Conservation (phyloP, 2,329 filamentous ascomycete genomes). For the Trichoderma sp. region DNA sequence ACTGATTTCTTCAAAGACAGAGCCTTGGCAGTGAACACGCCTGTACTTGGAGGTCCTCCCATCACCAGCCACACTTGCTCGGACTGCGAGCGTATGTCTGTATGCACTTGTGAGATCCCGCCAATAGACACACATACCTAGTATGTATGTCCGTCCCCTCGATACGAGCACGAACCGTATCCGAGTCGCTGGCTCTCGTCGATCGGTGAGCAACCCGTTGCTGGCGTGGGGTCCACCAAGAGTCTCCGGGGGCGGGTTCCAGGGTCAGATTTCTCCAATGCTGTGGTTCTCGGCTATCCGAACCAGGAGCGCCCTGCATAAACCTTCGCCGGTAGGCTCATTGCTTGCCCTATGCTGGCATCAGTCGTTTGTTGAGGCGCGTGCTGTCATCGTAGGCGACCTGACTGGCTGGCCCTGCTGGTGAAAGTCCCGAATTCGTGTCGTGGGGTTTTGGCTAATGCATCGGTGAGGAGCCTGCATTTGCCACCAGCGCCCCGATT, state of each 20-base stretch:
- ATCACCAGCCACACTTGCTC: not conserved
- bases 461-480: constrained; percentile 23
- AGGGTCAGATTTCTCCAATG: constrained; percentile 23
- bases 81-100: not conserved
- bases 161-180: not conserved
- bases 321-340: not conserved
- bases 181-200: constrained; percentile 4
- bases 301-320: constrained; percentile 18
- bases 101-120: no score
- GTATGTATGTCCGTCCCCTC: no score
- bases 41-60: not conserved
- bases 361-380: constrained; percentile 18
- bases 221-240: constrained; percentile 18
- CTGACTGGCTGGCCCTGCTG: not conserved
- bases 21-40: constrained; percentile 1
- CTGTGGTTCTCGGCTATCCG: constrained; percentile 20
- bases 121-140: no score
- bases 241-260: constrained; percentile 1
- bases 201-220: constrained; percentile 13
- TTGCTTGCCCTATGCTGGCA: constrained; percentile 2
- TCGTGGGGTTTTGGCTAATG: constrained; percentile 9
- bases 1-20: not conserved
- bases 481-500: constrained; percentile 11
- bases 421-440: not conserved
- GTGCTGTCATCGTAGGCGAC: constrained; percentile 4